Evolutionary conservation across 805 yeast species (phyloP).

Genomic region (Starmera caribaea): DNA sequence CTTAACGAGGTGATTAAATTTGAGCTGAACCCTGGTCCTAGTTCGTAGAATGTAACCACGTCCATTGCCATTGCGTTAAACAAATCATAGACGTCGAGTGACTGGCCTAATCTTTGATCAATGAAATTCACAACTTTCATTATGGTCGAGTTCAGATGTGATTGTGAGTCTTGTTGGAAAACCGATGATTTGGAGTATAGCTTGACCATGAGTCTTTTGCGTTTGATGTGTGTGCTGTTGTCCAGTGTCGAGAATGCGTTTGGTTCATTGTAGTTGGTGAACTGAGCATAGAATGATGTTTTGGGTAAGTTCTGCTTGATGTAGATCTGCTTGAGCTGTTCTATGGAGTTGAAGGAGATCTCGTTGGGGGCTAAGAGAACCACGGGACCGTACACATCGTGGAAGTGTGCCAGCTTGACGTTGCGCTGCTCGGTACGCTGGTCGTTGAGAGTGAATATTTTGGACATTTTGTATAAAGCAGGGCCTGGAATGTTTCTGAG

Average conservation of each 20-base stretch:
- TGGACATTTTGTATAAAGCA: slow-evolving; percentile 34
- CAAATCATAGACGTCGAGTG: slow-evolving; percentile 48
- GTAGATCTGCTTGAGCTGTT: slow-evolving; percentile 46
- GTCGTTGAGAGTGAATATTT: slow-evolving; percentile 29
- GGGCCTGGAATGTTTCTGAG: slow-evolving; percentile 52
- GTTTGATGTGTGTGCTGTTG: slow-evolving; percentile 35
- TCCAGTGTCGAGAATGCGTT: slow-evolving; percentile 52
- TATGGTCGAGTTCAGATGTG: slow-evolving; percentile 25
- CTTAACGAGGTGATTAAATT: slow-evolving; percentile 30
- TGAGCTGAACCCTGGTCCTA: slow-evolving; percentile 41
- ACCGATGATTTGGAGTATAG: slow-evolving; percentile 36
- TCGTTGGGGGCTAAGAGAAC: slow-evolving; percentile 55
- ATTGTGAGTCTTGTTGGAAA: slow-evolving; percentile 22
- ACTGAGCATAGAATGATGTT: slow-evolving; percentile 47
- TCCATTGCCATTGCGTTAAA: slow-evolving; percentile 70
- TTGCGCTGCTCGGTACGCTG: slow-evolving; percentile 41
- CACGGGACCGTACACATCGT: slow-evolving; percentile 48
- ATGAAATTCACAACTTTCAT: slow-evolving; percentile 15
- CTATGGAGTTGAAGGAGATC: slow-evolving; percentile 44
- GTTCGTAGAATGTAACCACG: slow-evolving; percentile 49
- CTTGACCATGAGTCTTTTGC: slow-evolving; percentile 31
- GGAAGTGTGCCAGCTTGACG: slow-evolving; percentile 38
- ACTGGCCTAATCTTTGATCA: slow-evolving; percentile 7
- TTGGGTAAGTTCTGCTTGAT: slow-evolving; percentile 45
- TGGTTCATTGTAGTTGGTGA: slow-evolving; percentile 43